These are phyloP conservation scores for Nephelium lappaceum DNA, from an alignment of 345 rosid genomes.

Conservation along the genomic window DNA sequence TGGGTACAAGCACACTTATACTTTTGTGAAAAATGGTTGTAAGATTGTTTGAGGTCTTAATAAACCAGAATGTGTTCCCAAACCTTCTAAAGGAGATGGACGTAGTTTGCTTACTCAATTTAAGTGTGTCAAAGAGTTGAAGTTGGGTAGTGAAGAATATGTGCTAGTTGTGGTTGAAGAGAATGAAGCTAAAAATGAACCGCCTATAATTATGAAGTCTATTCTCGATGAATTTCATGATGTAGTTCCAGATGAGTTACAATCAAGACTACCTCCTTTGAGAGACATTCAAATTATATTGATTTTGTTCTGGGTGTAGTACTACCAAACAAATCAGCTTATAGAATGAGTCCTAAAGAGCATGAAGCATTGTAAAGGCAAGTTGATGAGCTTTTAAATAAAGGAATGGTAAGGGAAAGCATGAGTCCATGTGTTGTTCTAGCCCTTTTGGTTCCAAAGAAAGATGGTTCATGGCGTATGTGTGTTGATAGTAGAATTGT, in stretches of 20 bases:
- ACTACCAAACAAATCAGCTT: too few species aligned
- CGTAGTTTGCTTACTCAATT: not conserved
- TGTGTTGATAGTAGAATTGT: not conserved
- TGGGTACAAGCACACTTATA: not conserved
- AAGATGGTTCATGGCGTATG: not conserved
- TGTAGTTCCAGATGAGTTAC: too few species aligned
- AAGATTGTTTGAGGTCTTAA: not conserved
- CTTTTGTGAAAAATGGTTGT: not conserved
- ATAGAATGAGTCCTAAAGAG: too few species aligned
- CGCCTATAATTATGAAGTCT: too few species aligned
- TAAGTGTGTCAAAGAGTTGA: not conserved
- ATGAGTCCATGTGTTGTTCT: not conserved
- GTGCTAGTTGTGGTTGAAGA: too few species aligned
- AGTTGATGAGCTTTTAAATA: too few species aligned
- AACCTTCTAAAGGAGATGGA: not conserved
- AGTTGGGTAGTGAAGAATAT: not conserved
- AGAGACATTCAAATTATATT: too few species aligned
- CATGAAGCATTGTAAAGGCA: too few species aligned
- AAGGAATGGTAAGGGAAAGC: not conserved
- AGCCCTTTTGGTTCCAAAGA: not conserved
- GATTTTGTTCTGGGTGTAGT: too few species aligned
- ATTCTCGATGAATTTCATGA: too few species aligned
- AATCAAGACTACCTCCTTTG: too few species aligned
- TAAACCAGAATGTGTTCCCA: not conserved
- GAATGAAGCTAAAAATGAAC: too few species aligned